Percentiles rank a stretch among this genome's conserved stretches.
phyloP scores from a whole-genome alignment of 2,329 filamentous ascomycete genomes.

The Clarireedia sp. region DNA sequence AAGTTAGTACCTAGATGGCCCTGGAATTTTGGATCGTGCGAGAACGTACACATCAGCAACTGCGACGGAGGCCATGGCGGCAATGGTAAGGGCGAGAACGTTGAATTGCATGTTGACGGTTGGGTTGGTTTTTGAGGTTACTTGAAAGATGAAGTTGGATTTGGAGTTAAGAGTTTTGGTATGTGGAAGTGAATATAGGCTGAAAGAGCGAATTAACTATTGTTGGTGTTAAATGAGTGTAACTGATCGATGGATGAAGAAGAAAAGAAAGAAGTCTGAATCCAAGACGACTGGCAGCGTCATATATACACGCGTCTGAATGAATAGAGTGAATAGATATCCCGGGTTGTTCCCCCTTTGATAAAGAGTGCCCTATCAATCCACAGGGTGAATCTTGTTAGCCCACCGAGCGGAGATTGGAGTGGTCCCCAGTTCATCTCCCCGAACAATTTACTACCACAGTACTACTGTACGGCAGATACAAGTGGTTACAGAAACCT shows the following conservation, averaged over 20 bases:
- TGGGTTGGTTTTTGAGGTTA: constrained; percentile 10
- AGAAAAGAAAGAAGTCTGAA: constrained; percentile 11
- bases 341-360: neutral
- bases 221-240: constrained; percentile 27
- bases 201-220: constrained; percentile 13
- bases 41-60: constrained; percentile 19
- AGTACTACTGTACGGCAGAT: too few species aligned
- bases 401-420: constrained; percentile 4
- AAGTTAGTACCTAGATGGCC: constrained; percentile 10
- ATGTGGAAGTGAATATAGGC: constrained; percentile 13
- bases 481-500: neutral
- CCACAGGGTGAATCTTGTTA: constrained; percentile 2
- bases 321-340: neutral
- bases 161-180: constrained; percentile 6
- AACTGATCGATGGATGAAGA: constrained; percentile 24
- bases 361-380: neutral
- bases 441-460: neutral
- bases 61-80: constrained; percentile 25
- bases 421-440: neutral
- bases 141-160: constrained; percentile 6
- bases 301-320: constrained; percentile 10
- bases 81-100: constrained; percentile 22
- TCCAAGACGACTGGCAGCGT: neutral
- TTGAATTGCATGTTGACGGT: constrained; percentile 31
- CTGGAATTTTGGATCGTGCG: neutral